Evolutionary conservation across 176 grass and related monocot species (phyloP).

Genomic region (Bothriochloa decipiens): DNA sequence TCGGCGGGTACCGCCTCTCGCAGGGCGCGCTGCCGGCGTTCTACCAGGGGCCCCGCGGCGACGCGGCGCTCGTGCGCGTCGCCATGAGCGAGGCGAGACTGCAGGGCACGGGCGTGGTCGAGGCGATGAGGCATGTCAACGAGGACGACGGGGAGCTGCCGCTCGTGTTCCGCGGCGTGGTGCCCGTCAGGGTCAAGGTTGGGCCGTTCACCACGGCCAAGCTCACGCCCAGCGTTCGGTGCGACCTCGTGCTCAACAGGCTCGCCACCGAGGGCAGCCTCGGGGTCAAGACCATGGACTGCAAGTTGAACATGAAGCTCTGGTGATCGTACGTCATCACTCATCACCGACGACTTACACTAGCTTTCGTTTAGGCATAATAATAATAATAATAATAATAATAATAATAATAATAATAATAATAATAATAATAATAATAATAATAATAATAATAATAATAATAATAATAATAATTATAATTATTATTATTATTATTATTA

Average conservation of each 20-base stretch:
- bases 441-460: too few relatives aligned
- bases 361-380: too few relatives aligned
- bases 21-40: slow-evolving; percentile 47
- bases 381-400: too few relatives aligned
- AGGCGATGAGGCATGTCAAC: slow-evolving; percentile 35
- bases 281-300: slow-evolving; percentile 43
- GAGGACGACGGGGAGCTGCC: slow-evolving; percentile 37
- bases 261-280: slow-evolving; percentile 35
- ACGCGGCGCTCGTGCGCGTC: slow-evolving; percentile 40
- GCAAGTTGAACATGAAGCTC: slow-evolving; percentile 50
- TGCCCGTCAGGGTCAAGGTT: slow-evolving; percentile 47
- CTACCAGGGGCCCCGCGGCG: slow-evolving; percentile 49
- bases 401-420: too few relatives aligned
- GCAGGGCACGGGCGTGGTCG: slow-evolving; percentile 30
- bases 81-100: slow-evolving; percentile 47
- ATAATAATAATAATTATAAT: too few relatives aligned
- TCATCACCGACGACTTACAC: too few relatives aligned
- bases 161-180: slow-evolving; percentile 45
- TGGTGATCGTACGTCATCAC: slow-evolving; percentile 2
- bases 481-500: too few relatives aligned
- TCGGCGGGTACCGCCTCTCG: slow-evolving; percentile 35
- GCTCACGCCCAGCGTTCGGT: slow-evolving; percentile 43
- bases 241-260: slow-evolving; percentile 51
- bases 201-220: slow-evolving; percentile 30
- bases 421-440: too few relatives aligned